Evolutionary conservation across 768 basidiomycete genomes (phyloP).

Genomic region (Amanita polypyramis): DNA sequence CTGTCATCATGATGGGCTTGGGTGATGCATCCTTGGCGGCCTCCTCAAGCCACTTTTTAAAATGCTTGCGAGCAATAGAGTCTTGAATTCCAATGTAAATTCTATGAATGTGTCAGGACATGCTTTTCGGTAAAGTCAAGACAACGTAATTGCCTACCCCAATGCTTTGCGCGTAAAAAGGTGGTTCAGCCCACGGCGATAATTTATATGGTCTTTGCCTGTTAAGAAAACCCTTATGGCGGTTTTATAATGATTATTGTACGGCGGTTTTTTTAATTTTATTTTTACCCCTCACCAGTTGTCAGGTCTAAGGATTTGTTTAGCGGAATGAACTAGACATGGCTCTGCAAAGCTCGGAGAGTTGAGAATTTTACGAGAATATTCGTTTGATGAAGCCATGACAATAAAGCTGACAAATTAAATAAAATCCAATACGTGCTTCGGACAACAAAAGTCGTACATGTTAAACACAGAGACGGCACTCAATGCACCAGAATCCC

Average conservation of each 20-base stretch:
- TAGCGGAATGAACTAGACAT: conserved; percentile 87
- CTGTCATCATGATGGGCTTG: conserved; percentile 76
- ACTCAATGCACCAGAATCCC: conserved; percentile 82
- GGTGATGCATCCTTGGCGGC: conserved; percentile 37
- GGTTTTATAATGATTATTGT: conserved; percentile 3
- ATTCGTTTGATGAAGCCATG: conserved; percentile 92
- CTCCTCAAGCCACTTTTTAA: conserved; percentile 59
- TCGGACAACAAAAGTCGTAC: conserved; percentile 31
- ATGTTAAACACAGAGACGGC: conserved; percentile 97
- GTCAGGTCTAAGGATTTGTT: conserved; percentile 70
- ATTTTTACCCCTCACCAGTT: conserved; percentile 66
- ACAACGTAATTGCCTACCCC: conserved; percentile 40
- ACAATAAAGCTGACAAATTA: conserved; percentile 92
- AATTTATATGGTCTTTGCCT: conserved; percentile 88
- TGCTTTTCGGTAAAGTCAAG: neutral
- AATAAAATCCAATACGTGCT: conserved; percentile 5
- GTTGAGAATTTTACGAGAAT: conserved; percentile 91
- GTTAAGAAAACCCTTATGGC: conserved; percentile 86
- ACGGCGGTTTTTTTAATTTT: too few relatives aligned
- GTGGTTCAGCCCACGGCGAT: conserved; percentile 80
- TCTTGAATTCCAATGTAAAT: conserved; percentile 85
- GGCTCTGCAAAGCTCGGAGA: conserved; percentile 90
- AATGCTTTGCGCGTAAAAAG: conserved; percentile 94
- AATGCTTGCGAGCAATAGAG: conserved; percentile 64
- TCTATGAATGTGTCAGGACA: conserved; percentile 16